These are phyloP conservation scores for Melaleuca alternifolia DNA, from an alignment of 345 rosid genomes.

Conservation along the genomic window DNA sequence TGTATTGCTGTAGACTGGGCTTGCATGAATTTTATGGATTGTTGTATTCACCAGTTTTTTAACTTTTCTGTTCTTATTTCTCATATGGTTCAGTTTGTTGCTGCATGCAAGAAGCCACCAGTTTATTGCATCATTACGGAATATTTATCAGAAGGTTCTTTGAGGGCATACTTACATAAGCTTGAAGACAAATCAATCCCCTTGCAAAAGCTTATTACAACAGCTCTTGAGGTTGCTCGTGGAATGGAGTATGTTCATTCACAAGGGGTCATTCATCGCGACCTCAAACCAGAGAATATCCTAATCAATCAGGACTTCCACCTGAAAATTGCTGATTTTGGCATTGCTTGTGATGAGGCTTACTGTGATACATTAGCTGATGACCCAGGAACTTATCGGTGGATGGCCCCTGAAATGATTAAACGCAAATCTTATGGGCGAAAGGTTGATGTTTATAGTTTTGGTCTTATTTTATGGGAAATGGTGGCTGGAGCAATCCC, in stretches of 20 bases:
- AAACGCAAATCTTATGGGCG: slow-evolving; percentile 73
- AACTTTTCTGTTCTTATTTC: not conserved
- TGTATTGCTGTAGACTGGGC: not conserved
- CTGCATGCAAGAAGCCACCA: slow-evolving; percentile 70
- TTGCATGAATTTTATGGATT: not conserved
- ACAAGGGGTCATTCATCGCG: slow-evolving; percentile 80
- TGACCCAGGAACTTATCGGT: slow-evolving; percentile 96
- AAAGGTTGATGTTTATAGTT: slow-evolving; percentile 90
- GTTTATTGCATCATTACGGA: slow-evolving; percentile 61
- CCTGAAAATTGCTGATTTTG: slow-evolving; percentile 89
- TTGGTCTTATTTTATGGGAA: slow-evolving; percentile 96
- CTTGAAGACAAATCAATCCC: slow-evolving; percentile 72
- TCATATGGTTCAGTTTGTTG: slow-evolving; percentile 45
- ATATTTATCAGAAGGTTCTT: slow-evolving; percentile 64
- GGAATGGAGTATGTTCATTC: slow-evolving; percentile 97
- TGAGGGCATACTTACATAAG: slow-evolving; percentile 90
- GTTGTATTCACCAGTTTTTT: not conserved
- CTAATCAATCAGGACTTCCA: slow-evolving; percentile 65
- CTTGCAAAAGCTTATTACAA: slow-evolving; percentile 42
- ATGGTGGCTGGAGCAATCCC: slow-evolving; percentile 91
- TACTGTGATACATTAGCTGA: slow-evolving; percentile 73
- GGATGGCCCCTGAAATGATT: slow-evolving; percentile 99
- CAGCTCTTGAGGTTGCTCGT: slow-evolving; percentile 73
- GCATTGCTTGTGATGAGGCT: slow-evolving; percentile 92
- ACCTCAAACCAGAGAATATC: slow-evolving; percentile 95